Evolutionary conservation across 495 filamentous ascomycete species (phyloP).

Genomic region (Penicillium crystallinum): DNA sequence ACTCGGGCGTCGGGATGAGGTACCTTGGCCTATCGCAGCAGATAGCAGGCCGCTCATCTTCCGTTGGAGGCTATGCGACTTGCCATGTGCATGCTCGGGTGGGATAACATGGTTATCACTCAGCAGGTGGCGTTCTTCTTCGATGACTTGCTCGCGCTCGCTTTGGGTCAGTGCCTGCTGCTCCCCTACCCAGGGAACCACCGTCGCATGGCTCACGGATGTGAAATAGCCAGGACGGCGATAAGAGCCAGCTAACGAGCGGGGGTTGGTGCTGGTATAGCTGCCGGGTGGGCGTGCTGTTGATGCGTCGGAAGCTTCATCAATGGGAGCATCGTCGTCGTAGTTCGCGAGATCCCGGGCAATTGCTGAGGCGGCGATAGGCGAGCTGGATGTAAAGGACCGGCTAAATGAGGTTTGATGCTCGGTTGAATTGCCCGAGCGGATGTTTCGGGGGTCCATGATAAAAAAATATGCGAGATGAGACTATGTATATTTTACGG

Average conservation of each 20-base stretch:
- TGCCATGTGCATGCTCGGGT: slow-evolving; percentile 50
- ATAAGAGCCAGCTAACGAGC: slow-evolving; percentile 65
- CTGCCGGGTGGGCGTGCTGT: slow-evolving; percentile 42
- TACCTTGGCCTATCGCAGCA: slow-evolving; percentile 9
- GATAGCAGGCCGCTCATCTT: slow-evolving; percentile 27
- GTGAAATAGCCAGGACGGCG: slow-evolving; percentile 61
- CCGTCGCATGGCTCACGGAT: slow-evolving; percentile 50
- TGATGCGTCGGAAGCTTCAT: slow-evolving; percentile 44
- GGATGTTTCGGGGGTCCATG: slow-evolving; percentile 23
- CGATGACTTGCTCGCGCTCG: slow-evolving; percentile 58
- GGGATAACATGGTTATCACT: slow-evolving; percentile 72
- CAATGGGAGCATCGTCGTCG: slow-evolving; percentile 47
- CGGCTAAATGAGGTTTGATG: slow-evolving; percentile 20
- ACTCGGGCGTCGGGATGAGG: slow-evolving; percentile 8
- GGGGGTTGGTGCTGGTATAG: slow-evolving; percentile 29
- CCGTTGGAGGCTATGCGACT: slow-evolving; percentile 22
- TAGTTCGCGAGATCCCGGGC: slow-evolving; percentile 62
- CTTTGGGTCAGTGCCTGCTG: slow-evolving; percentile 52
- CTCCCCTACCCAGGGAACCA: slow-evolving; percentile 38
- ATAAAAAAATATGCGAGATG: not conserved
- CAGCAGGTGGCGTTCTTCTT: slow-evolving; percentile 70
- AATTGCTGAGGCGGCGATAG: slow-evolving; percentile 63
- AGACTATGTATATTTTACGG: not conserved
- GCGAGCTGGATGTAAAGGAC: slow-evolving; percentile 53
- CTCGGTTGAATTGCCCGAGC: slow-evolving; percentile 19